These are phyloP conservation scores for Trichoderma sp. DNA, from an alignment of 2,329 filamentous ascomycete genomes.

Conservation along the genomic window DNA sequence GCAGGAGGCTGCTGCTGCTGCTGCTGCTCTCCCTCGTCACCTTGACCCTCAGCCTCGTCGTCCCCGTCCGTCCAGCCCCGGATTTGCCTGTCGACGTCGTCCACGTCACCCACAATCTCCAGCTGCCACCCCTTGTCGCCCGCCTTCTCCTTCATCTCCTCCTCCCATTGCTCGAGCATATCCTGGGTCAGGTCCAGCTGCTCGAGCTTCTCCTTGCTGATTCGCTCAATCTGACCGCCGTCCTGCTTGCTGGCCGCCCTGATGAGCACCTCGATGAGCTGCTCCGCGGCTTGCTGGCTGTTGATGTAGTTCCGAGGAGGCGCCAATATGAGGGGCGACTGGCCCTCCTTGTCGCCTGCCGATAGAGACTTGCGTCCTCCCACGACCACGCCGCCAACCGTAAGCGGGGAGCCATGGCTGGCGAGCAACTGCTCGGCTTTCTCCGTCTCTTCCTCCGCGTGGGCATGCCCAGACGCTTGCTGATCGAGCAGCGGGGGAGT, in stretches of 20 bases:
- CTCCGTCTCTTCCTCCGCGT: conserved; percentile 31
- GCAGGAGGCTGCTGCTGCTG: neutral
- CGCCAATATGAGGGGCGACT: conserved; percentile 49
- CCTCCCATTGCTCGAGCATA: conserved; percentile 68
- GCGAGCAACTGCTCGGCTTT: conserved; percentile 15
- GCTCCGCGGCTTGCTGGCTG: conserved; percentile 13
- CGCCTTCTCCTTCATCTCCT: conserved; percentile 58
- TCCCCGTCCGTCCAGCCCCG: conserved; percentile 67
- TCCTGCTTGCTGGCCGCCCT: conserved; percentile 54
- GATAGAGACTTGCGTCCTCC: conserved; percentile 55
- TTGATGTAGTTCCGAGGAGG: conserved; percentile 46
- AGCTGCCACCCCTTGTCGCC: conserved; percentile 10
- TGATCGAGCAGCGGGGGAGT: conserved; percentile 42
- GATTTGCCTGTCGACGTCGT: conserved; percentile 60
- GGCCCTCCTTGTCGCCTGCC: conserved; percentile 50
- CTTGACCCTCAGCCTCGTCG: conserved; percentile 7
- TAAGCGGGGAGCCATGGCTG: conserved; percentile 34
- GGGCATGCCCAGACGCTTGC: conserved; percentile 40
- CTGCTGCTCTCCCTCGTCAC: conserved; percentile 22
- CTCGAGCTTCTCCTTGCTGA: conserved; percentile 68
- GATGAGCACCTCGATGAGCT: conserved; percentile 49
- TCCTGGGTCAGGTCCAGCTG: conserved; percentile 67
- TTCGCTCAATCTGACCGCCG: conserved; percentile 61
- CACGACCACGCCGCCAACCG: conserved; percentile 57
- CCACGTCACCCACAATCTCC: conserved; percentile 67